Evolutionary conservation across 2,329 filamentous ascomycete genomes (phyloP), one percentile per base, ranked within the genome.

Genomic region (Fusarium sp.): DNA sequence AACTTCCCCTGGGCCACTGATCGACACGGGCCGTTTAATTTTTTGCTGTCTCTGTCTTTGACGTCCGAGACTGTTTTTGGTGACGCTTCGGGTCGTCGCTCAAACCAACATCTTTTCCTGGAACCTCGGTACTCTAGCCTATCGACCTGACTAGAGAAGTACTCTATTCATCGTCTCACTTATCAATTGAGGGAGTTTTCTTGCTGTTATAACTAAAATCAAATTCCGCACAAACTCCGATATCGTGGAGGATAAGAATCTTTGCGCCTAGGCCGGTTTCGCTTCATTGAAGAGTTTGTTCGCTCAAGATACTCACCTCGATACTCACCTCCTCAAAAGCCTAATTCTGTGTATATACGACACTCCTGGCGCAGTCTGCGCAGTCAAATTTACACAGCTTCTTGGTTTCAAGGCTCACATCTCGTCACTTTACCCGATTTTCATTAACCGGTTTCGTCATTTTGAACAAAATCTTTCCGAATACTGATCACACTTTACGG

Each of bases 51-150:
- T 46, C 27, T 55, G 20, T 33, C 15, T 26, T 65, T 60, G 45
- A 71, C 64, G 38, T 61, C 44, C 50, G 35, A 60, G 52, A 37
- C 52, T 26, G 50, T 61, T 57, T 61, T 30, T 48, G 50, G 62
- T 38, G 61, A 55, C 60, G 60, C 50, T 65, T 65, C 73, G 73
- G 73, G 71, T 71, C 73, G 73, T 75, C 73, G 73, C 66, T 57
- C 48, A 54, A 30, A 57, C 50, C 50, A 55, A 33, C 50, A 38
- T 67, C 41, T 53, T 33, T 45, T 52, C 44, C 35, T 49, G 46
- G 37, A 44, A 59, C 26, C 37, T 55, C 52, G 35, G 38, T 14
- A 32, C 23, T 15, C 48, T 38, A 33, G 13, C 23, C 17, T 12
- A 45, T 32, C 20, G 38, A 32, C 52, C 20, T 14, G 18, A 45